phyloP scores from a whole-genome alignment of 1,139 yeast genomes.

The Hansenula lynferdii region DNA sequence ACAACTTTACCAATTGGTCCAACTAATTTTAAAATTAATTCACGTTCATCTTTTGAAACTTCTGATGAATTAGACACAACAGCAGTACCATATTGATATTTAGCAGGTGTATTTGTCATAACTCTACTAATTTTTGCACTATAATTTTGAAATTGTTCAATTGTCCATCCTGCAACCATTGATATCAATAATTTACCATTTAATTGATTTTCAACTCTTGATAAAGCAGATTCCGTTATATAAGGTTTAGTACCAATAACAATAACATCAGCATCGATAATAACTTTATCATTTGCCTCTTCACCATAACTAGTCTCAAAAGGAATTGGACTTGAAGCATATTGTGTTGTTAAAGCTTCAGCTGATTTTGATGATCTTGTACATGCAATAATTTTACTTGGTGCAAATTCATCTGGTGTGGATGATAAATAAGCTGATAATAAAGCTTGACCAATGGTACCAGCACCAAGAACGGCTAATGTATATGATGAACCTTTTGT shows the following conservation, averaged over 20 bases:
- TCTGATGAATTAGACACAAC: constrained; percentile 65
- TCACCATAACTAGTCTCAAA: constrained; percentile 52
- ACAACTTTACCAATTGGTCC: constrained; percentile 66
- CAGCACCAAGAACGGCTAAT: constrained; percentile 83
- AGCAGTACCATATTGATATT: constrained; percentile 90
- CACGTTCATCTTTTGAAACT: constrained; percentile 42
- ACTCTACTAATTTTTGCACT: constrained; percentile 69
- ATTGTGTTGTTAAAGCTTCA: constrained; percentile 36
- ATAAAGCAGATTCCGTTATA: constrained; percentile 56
- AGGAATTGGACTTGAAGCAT: constrained; percentile 33
- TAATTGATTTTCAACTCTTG: constrained; percentile 36
- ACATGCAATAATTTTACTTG: constrained; percentile 70
- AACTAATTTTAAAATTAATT: constrained; percentile 52
- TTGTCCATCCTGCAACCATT: constrained; percentile 89
- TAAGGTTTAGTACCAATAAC: constrained; percentile 87
- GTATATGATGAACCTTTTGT: constrained; percentile 34
- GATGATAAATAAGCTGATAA: constrained; percentile 66
- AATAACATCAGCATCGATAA: constrained; percentile 62
- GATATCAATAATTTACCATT: constrained; percentile 68
- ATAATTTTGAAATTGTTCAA: constrained; percentile 54
- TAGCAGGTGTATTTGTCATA: constrained; percentile 98
- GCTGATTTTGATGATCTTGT: constrained; percentile 57
- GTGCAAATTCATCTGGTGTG: constrained; percentile 38
- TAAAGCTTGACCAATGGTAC: constrained; percentile 97
- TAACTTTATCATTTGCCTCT: constrained; percentile 50